phyloP scores from a whole-genome alignment of 371 early-diverging fungal genomes.

The Mortierella sp. region DNA sequence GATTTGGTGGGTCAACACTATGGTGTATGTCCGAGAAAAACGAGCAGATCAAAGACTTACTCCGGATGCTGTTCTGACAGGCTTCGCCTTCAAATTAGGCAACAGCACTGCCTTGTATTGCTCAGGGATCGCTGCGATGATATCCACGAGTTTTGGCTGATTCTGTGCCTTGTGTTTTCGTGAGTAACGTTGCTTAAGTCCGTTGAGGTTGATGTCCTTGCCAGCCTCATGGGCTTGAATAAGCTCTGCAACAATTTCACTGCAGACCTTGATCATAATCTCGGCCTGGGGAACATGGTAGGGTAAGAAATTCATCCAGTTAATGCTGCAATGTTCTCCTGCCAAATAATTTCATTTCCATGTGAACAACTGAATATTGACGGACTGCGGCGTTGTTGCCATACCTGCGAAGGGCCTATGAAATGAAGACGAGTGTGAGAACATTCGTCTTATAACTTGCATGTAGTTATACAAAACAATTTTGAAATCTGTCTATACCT shows the following conservation, averaged over 20 bases:
- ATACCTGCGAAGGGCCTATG: conserved; percentile 52
- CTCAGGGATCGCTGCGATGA: conserved; percentile 98
- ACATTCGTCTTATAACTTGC: background rate
- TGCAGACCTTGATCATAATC: conserved; percentile 86
- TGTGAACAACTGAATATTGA: background rate
- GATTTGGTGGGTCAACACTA: background rate
- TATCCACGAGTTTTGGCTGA: conserved; percentile 98
- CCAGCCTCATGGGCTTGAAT: conserved; percentile 76
- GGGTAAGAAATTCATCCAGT: background rate
- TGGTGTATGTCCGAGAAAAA: background rate
- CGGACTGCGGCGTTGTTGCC: background rate
- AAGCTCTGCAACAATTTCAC: conserved; percentile 93
- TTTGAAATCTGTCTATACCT: conserved; percentile 16
- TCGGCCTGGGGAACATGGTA: conserved; percentile 67
- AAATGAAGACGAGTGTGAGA: background rate
- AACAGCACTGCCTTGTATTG: conserved; percentile 90
- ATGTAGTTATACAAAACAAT: background rate
- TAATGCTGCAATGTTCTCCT: background rate
- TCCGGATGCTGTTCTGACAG: conserved; percentile 99
- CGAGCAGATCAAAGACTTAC: conserved; percentile 62
- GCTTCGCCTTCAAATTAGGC: conserved; percentile 96
- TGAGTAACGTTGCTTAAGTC: conserved; percentile 81
- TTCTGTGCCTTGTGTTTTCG: conserved; percentile 83
- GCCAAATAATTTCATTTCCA: background rate
- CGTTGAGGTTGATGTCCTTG: conserved; percentile 91